Evolutionary conservation across 2,329 filamentous ascomycete species (phyloP).

Genomic region (Penicillium sp.): DNA sequence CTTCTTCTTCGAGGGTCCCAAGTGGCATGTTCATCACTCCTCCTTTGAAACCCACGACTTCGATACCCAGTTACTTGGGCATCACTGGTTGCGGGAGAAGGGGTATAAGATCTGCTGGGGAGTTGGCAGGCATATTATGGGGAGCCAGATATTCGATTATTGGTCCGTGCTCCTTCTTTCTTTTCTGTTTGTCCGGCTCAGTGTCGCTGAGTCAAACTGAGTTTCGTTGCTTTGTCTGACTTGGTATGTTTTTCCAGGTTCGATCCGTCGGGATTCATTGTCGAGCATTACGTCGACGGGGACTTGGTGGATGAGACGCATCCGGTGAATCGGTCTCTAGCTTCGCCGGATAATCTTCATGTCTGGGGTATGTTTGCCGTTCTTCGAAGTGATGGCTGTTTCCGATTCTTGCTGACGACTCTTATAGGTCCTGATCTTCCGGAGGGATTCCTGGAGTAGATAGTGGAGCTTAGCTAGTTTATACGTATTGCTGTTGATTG

Average conservation of each 20-base stretch:
- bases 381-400: no score
- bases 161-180: constrained; percentile 9
- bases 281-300: constrained; percentile 26
- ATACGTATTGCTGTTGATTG: no score
- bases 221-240: no score
- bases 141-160: constrained; percentile 24
- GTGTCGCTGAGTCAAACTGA: no score
- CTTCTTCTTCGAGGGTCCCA: constrained; percentile 48
- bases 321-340: constrained; percentile 36
- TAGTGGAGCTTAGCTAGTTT: no score
- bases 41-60: constrained; percentile 59
- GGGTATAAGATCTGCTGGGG: neutral
- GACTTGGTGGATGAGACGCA: constrained; percentile 28
- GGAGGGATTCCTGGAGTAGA: no score
- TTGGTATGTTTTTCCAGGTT: neutral
- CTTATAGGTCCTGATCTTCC: no score
- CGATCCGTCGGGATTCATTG: constrained; percentile 20
- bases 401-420: no score
- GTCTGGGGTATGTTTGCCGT: constrained; percentile 34
- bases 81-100: neutral
- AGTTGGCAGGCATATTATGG: neutral
- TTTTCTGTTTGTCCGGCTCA: no score
- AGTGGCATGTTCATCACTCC: constrained; percentile 55
- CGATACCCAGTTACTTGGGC: constrained; percentile 40
- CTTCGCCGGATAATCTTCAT: constrained; percentile 37